Evolutionary conservation across 805 yeast genomes (phyloP), one percentile per base, ranked within the genome.

Genomic region (Nakazawaea laoshanensis): DNA sequence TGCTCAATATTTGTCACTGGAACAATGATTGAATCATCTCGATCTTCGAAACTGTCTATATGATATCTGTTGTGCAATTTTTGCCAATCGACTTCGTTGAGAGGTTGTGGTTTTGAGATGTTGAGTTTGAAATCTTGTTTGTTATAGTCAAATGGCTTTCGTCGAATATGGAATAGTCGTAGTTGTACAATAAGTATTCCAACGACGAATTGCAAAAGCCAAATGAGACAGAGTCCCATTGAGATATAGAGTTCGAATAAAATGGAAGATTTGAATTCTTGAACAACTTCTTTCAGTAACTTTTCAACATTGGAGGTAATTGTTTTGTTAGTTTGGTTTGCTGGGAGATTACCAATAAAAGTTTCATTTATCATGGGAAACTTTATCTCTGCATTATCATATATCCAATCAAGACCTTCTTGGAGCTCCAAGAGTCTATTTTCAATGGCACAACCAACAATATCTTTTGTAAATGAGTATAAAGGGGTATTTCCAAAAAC

Each of bases 361-460:
- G 13, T 27, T 20, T 5, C 7, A n/a, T 27, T 27, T 8, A 27
- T 7, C n/a, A 7, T 7, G 0, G 94, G 94, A 1, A 85, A 48
- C 1, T 58, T 42, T 2, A 87, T 54, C 11, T 72, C 62, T 3
- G 87, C 63, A 41, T 82, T 62, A 22, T 77, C 59, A 43, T 78
- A 63, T 2, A 87, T 58, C 96, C 96, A 92, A 2, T 77, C 68
- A 35, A 88, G 55, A 0, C 94, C 97, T 19, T 69, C 49, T 41
- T 82, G 82, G 3, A 86, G 60, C 15, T 67, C 63, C 10, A 63
- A 63, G 5, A 89, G 52, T 46, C 89, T 92, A 30, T 79, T 63
- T 12, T 84, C 89, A 24, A 92, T 62, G 3, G 84, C 72, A 57
- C 98, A 89, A 20, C 77, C 74, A 4, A 88, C 81, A 0, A 86